Percentiles rank a stretch among this genome's conserved stretches.
phyloP scores from a whole-genome alignment of 1,139 yeast species.

The Sugiyamaella paludigena region DNA sequence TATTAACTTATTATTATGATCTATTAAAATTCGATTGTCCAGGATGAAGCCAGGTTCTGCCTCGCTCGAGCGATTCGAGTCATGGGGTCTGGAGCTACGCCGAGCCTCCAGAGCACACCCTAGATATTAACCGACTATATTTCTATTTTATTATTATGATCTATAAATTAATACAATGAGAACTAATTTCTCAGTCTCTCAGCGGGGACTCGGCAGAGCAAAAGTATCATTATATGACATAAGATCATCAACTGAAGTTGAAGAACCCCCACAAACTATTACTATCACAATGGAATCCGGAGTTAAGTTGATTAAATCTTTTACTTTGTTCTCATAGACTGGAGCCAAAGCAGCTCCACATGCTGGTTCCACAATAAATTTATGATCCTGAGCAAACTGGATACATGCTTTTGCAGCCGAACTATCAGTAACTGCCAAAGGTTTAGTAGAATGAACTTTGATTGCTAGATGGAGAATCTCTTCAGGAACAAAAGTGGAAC shows the following conservation, averaged over 20 bases:
- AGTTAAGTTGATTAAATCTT: constrained; percentile 31
- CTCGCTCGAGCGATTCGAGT: too few relatives aligned
- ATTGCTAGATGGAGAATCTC: constrained; percentile 47
- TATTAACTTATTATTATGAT: too few relatives aligned
- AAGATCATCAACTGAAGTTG: constrained; percentile 39
- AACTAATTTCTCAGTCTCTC: too few relatives aligned
- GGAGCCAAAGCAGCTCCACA: constrained; percentile 69
- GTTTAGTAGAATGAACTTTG: constrained; percentile 41
- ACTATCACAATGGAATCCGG: constrained; percentile 53
- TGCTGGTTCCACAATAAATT: constrained; percentile 64
- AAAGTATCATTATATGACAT: not conserved
- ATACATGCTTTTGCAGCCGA: constrained; percentile 55
- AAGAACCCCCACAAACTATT: constrained; percentile 66
- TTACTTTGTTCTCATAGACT: constrained; percentile 44
- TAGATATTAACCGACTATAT: too few relatives aligned
- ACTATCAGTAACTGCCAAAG: constrained; percentile 52
- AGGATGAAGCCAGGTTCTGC: too few relatives aligned
- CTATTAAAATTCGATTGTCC: too few relatives aligned
- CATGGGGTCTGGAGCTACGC: too few relatives aligned
- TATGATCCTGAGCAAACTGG: constrained; percentile 48
- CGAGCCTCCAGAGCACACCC: too few relatives aligned
- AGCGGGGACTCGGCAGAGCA: too few relatives aligned
- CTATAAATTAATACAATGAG: too few relatives aligned
- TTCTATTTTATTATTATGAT: too few relatives aligned
- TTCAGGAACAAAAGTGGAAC: constrained; percentile 54